Conservation (phyloP, 2,329 filamentous ascomycete species). For the Mariannaea elegans region DNA sequence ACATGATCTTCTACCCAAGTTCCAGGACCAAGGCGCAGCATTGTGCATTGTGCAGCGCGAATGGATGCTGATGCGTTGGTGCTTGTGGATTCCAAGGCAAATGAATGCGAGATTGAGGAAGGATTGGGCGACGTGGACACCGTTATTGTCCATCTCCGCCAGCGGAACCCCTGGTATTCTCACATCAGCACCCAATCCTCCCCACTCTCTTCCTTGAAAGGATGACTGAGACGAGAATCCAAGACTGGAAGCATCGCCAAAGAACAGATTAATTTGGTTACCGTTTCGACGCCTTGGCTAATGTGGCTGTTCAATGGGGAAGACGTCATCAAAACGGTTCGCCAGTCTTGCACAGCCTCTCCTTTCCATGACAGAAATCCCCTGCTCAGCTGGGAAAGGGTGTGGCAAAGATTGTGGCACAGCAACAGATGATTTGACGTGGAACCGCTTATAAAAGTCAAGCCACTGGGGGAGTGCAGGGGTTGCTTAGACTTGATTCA, state of each 20-base stretch:
- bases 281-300: conserved; percentile 24
- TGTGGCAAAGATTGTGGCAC: conserved; percentile 34
- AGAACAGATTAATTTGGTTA: too few species aligned
- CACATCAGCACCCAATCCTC: conserved; percentile 22
- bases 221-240: conserved; percentile 1
- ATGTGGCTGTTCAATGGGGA: conserved; percentile 32
- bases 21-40: conserved; percentile 4
- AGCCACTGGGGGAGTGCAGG: conserved; percentile 13
- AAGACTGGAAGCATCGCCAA: conserved; percentile 7
- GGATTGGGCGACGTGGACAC: conserved; percentile 27
- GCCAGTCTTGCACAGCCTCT: conserved; percentile 21
- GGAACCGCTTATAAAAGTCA: not conserved
- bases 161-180: conserved; percentile 13
- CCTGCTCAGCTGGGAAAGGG: conserved; percentile 22
- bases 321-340: conserved; percentile 37
- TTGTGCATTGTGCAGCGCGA: not conserved
- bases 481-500: conserved; percentile 3
- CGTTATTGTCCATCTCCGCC: conserved; percentile 4
- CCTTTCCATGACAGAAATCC: not conserved
- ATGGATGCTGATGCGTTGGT: conserved; percentile 1
- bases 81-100: conserved; percentile 10
- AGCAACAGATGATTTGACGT: conserved; percentile 25
- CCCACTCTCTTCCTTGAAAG: conserved; percentile 3
- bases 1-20: not conserved
- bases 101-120: conserved; percentile 30